These are phyloP conservation scores for Cyclospora cayetanensis DNA, from an alignment of 169 alveolate species.

Conservation along the genomic window DNA sequence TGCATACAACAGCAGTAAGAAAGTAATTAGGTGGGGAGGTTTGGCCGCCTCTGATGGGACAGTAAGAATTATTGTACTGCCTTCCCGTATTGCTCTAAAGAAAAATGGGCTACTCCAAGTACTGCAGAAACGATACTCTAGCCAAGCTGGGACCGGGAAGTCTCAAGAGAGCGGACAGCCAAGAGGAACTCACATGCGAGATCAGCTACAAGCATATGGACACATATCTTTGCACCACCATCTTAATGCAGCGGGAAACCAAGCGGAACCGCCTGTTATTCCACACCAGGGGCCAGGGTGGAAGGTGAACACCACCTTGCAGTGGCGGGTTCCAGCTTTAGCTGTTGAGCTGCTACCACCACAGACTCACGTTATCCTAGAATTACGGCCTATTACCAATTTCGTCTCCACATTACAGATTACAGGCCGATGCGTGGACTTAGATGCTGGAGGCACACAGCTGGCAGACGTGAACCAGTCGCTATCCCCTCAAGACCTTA, in stretches of 20 bases:
- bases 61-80: slow-evolving; percentile 32
- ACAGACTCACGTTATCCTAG: slow-evolving; percentile 27
- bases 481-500: neutral
- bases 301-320: neutral
- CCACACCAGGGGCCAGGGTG: neutral
- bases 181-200: slow-evolving; percentile 19
- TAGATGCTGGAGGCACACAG: slow-evolving; percentile 22
- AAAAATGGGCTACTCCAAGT: neutral
- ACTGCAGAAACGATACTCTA: neutral
- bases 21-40: slow-evolving; percentile 35
- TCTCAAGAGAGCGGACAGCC: neutral
- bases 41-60: slow-evolving; percentile 56
- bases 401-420: neutral
- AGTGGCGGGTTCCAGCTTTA: slow-evolving; percentile 1
- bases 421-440: slow-evolving; percentile 52
- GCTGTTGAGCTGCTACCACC: slow-evolving; percentile 39
- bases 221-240: neutral
- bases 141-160: neutral
- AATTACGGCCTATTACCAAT: neutral
- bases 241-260: neutral
- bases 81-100: neutral
- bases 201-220: neutral
- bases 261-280: neutral
- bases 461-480: neutral
- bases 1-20: neutral